phyloP scores from a whole-genome alignment of 345 rosid species.

The Eucalyptus microcorys region DNA sequence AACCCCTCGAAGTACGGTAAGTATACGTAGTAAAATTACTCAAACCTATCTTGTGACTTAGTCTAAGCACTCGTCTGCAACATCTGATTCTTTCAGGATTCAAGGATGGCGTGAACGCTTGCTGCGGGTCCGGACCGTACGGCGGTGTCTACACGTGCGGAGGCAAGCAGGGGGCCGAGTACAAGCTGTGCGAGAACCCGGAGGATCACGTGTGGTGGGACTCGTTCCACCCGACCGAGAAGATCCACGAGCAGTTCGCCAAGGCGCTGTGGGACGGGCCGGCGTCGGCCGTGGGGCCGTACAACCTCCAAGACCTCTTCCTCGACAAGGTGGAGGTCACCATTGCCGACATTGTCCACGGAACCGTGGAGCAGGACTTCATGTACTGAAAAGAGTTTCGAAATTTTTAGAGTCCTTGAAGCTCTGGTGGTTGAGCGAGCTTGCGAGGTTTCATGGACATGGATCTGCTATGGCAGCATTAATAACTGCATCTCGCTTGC shows the following conservation, averaged over 20 bases:
- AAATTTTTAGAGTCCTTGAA: neutral
- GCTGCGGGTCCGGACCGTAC: slow-evolving; percentile 36
- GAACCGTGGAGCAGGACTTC: neutral
- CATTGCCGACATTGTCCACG: slow-evolving; percentile 26
- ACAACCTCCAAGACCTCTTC: slow-evolving; percentile 25
- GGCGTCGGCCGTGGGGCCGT: slow-evolving; percentile 12
- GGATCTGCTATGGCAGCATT: neutral
- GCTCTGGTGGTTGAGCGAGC: neutral
- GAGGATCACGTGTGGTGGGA: slow-evolving; percentile 40
- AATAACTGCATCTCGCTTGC: neutral
- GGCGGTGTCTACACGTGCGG: slow-evolving; percentile 25
- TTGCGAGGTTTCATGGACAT: neutral
- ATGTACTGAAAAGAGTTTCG: neutral
- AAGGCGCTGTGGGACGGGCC: slow-evolving; percentile 20
- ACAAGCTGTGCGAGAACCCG: slow-evolving; percentile 16
- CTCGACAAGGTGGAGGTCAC: slow-evolving; percentile 3
- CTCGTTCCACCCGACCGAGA: slow-evolving; percentile 38
- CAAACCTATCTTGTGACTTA: neutral
- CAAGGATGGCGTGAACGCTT: slow-evolving; percentile 32
- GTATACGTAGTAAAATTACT: neutral
- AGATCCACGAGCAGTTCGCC: slow-evolving; percentile 24
- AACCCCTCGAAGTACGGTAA: slow-evolving; percentile 27
- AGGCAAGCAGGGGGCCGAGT: slow-evolving; percentile 12
- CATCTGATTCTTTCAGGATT: slow-evolving; percentile 10
- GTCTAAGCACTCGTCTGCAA: neutral